Percentiles rank a stretch among this genome's conserved stretches.
Evolutionary conservation across 495 filamentous ascomycete genomes (phyloP).

Genomic region (Lasiosphaeris hirsuta): DNA sequence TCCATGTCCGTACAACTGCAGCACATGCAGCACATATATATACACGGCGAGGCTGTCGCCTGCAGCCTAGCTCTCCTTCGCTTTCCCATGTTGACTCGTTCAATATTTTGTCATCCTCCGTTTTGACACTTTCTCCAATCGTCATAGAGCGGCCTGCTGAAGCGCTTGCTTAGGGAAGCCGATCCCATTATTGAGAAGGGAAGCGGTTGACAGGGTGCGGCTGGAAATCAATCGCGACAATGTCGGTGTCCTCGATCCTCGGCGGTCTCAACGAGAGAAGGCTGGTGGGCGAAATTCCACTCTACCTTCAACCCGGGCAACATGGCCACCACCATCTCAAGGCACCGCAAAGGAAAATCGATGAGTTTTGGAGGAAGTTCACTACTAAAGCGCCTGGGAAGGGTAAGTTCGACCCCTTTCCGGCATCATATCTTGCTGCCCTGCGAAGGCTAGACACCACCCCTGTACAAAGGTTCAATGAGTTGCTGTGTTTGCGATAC

Average conservation of each 20-base stretch:
- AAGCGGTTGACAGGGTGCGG: too few species aligned
- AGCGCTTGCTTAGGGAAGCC: too few species aligned
- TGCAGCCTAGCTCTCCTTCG: neutral
- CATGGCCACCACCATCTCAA: conserved; percentile 38
- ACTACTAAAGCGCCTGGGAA: conserved; percentile 59
- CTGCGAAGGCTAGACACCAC: neutral
- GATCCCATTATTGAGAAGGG: too few species aligned
- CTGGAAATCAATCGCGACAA: neutral
- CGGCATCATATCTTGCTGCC: conserved; percentile 3
- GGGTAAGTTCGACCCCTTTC: conserved; percentile 27
- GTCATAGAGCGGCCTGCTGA: neutral
- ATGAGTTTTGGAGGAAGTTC: conserved; percentile 79
- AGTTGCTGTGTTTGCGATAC: too few species aligned
- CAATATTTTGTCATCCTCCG: neutral
- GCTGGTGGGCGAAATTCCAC: conserved; percentile 25
- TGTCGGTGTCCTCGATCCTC: conserved; percentile 1
- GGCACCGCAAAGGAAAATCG: conserved; percentile 66
- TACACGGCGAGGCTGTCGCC: conserved; percentile 4
- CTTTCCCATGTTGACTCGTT: neutral
- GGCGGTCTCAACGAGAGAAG: conserved; percentile 8
- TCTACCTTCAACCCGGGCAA: conserved; percentile 1
- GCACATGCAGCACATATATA: neutral
- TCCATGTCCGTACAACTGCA: neutral
- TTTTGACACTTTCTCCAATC: neutral
- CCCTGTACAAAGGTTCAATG: neutral